Evolutionary conservation across 2,329 filamentous ascomycete genomes (phyloP), one percentile per base, ranked within the genome.

Genomic region (Sordariomycetes sp.): DNA sequence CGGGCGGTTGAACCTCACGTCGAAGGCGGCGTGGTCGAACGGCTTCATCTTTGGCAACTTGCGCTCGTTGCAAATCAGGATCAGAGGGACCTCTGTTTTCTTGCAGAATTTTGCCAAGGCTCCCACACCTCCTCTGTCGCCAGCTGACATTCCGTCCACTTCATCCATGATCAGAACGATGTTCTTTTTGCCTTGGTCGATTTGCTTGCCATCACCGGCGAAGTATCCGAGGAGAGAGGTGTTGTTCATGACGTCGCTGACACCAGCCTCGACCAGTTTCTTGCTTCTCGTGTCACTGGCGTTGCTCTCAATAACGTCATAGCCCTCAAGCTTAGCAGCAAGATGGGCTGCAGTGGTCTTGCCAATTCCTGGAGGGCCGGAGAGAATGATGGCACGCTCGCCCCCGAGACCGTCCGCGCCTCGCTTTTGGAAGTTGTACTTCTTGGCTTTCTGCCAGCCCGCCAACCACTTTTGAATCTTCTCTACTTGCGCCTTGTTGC

Each of bases 111-210:
- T 86, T 37, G 92, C 90, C 37, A 98, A 69, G 20, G 92, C 92
- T 33, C 88, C 92, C 31, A 98, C 92, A 56, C 92, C 92, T 44
- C 92, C 92, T 40, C 92, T 81, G 54, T 98, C 92, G 52, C 92
- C 92, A 23, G 86, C 88, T 40, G 90, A 96, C 92, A 98, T 96
- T 34, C 92, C 92, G 49, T 98, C 92, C 5, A 98, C 92, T 59
- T 98, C 92, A 47, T 98, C 92, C 92, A 98, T 96, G 60, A 98
- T 86, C 32, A 98, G 65, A 6, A 95, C 86, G 21, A 96, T 78
- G 47, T 95, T 95, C 66, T 93, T 94, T 66, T 92, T 96, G 12
- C 70, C 69, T 5, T 66, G 61, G 29, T 95, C 82, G 4, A 94
- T 79, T 37, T 80, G 73, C 58, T 92, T 85, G 17, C 84, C 83